These are phyloP conservation scores for Hypoxylon lienhwacheense DNA, from an alignment of 495 filamentous ascomycete genomes.

Conservation along the genomic window DNA sequence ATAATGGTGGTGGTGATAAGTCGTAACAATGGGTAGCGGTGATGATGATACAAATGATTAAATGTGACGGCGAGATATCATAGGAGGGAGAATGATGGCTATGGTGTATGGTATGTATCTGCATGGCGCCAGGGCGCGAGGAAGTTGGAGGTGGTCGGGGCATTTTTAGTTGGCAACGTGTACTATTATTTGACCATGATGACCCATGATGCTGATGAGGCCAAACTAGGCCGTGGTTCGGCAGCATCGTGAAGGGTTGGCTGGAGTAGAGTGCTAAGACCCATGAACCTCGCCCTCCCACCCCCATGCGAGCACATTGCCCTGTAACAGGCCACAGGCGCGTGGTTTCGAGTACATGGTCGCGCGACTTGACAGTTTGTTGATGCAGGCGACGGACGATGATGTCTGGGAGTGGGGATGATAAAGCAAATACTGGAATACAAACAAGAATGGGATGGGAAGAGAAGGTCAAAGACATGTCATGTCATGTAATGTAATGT, in stretches of 20 bases:
- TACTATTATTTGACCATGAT: conserved; percentile 3
- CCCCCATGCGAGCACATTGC: too few species aligned
- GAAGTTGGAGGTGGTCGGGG: conserved; percentile 5
- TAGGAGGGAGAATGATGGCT: conserved; percentile 2
- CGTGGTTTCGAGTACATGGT: conserved; percentile 15
- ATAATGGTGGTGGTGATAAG: conserved; percentile 7
- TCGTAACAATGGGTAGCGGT: conserved; percentile 4
- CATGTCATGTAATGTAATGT: too few species aligned
- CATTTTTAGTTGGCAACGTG: conserved; percentile 21
- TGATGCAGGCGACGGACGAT: conserved; percentile 15
- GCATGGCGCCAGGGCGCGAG: conserved; percentile 2
- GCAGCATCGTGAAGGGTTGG: conserved; percentile 6
- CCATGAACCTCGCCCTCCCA: too few species aligned
- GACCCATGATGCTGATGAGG: conserved; percentile 1
- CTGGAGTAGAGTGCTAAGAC: neutral
- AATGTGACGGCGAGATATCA: conserved; percentile 19
- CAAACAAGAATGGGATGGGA: conserved; percentile 6
- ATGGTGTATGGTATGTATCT: conserved; percentile 15
- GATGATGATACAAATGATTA: conserved; percentile 10
- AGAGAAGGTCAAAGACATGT: too few species aligned
- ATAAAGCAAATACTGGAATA: conserved; percentile 17
- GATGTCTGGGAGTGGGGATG: conserved; percentile 16
- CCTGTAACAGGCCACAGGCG: conserved; percentile 5
- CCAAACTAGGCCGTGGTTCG: neutral
- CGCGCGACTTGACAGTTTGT: conserved; percentile 13